A percentile compares a stretch with the other conserved stretches of the same genome.
phyloP scores from a whole-genome alignment of 805 yeast genomes.

The Yamadazyma akitaensis region DNA sequence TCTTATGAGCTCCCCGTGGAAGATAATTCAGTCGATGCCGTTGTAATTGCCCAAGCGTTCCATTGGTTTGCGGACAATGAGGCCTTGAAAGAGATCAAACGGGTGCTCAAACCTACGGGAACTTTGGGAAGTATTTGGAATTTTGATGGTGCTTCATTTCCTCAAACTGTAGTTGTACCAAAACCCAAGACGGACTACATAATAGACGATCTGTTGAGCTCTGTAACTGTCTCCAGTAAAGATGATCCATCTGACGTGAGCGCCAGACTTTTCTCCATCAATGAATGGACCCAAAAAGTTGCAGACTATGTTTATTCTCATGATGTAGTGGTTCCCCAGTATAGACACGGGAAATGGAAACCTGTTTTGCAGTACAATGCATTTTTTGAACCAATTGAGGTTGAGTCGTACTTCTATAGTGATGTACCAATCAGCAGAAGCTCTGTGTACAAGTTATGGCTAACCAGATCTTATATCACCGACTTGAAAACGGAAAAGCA shows the following conservation, averaged over 20 bases:
- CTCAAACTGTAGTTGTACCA: constrained; percentile 7
- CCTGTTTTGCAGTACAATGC: constrained; percentile 29
- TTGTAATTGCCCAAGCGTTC: constrained; percentile 58
- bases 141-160: constrained; percentile 34
- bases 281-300: constrained; percentile 32
- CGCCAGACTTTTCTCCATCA: neutral
- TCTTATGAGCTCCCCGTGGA: constrained; percentile 46
- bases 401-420: constrained; percentile 31
- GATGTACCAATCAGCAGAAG: constrained; percentile 28
- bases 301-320: constrained; percentile 30
- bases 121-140: constrained; percentile 59
- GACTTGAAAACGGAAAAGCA: constrained; percentile 36
- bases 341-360: constrained; percentile 48
- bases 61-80: constrained; percentile 59
- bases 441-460: constrained; percentile 48
- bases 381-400: constrained; percentile 30
- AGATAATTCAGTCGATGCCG: constrained; percentile 44
- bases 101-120: constrained; percentile 51
- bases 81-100: constrained; percentile 45
- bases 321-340: constrained; percentile 54
- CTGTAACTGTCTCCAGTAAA: neutral
- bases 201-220: constrained; percentile 7
- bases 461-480: constrained; percentile 54
- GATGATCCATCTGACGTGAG: constrained; percentile 3
- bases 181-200: constrained; percentile 4